phyloP scores from a whole-genome alignment of 371 early-diverging fungal species.

The Lichtheimia ornata region DNA sequence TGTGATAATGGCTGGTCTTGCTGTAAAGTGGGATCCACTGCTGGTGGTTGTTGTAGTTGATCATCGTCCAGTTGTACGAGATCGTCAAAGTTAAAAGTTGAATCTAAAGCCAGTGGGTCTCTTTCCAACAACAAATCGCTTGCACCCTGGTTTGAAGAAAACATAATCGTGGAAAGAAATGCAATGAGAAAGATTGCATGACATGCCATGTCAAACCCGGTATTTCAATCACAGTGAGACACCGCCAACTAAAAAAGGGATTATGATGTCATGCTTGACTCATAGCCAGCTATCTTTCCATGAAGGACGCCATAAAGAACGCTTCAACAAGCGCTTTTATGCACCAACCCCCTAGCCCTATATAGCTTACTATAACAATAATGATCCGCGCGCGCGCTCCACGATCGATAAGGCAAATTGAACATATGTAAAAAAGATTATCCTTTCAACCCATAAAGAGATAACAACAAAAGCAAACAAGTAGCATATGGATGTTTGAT shows the following conservation, averaged over 20 bases:
- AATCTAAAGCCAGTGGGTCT: background rate
- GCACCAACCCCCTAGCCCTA: no score
- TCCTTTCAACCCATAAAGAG: no score
- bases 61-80: slow-evolving; percentile 10
- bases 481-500: no score
- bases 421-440: no score
- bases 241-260: background rate
- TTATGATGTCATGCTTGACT: no score
- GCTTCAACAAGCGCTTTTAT: no score
- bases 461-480: no score
- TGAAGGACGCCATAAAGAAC: no score
- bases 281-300: no score
- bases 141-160: slow-evolving; percentile 5
- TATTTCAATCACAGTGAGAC: slow-evolving; percentile 3
- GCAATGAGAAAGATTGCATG: slow-evolving; percentile 1
- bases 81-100: slow-evolving; percentile 11
- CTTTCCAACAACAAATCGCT: background rate
- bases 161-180: background rate
- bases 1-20: background rate
- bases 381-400: no score
- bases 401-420: no score
- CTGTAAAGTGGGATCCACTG: background rate
- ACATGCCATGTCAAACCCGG: slow-evolving; percentile 1
- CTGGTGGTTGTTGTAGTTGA: background rate
- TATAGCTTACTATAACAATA: no score